Evolutionary conservation across 352 stramenopile species (phyloP), one percentile per base, ranked within the genome.

Genomic region (Pythium phragmiticola): DNA sequence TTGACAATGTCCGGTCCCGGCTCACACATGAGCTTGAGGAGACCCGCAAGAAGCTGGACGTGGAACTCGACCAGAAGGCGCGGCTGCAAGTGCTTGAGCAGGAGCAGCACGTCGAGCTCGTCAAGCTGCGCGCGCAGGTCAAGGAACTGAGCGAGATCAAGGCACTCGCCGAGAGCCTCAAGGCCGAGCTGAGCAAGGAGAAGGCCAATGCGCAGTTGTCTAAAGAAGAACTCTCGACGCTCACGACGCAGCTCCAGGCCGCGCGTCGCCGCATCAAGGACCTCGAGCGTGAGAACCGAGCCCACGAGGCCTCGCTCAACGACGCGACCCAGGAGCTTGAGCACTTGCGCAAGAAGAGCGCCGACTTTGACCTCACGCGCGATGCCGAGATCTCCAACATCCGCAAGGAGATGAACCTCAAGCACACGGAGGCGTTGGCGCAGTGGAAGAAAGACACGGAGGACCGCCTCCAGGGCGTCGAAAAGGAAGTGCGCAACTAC

Each of bases 391-490:
- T 94, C 42, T 74, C 73, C n/a, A 86, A 73, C 28, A 70, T 92
- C 45, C 73, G 85, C 57, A 88, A 84, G 45, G 85, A 94, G 59
- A 91, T 89, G 82, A 82, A 83, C 60, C 65, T 66, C 16, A 94
- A 94, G 61, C 78, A 90, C 66, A 67, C 87, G 62, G 83, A 92
- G 62, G 68, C 81, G 8, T 76, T 90, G 37, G 78, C 81, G 2
- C 76, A 87, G 61, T 90, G 78, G 80, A 91, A 90, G 57, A 90
- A 89, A 47, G 85, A 94, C 56, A 73, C 81, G 1, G 85, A 94
- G 50, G 85, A 92, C 17, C 82, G 83, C 36, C 63, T 90, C n/a
- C 55, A 75, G 7, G 76, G 63, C 36, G 80, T 94, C 47, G 82
- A 94, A 66, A 84, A 76, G 57, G 85, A 94, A 65, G 78, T 90